phyloP scores from a whole-genome alignment of 179 eudicot genomes.

The Gypsophila paniculata region DNA sequence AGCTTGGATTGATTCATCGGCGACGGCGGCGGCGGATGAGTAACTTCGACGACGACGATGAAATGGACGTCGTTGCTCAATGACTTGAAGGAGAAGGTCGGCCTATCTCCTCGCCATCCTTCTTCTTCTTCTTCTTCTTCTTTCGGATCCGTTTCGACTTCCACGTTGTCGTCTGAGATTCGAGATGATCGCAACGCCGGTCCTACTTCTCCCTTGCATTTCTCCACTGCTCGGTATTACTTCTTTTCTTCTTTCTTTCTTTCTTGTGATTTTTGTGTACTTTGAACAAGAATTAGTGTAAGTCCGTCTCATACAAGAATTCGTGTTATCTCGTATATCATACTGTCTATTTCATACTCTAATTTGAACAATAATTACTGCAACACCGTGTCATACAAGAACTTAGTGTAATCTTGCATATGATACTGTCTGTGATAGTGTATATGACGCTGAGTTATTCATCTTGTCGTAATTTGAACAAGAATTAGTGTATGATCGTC shows the following conservation, averaged over 20 bases:
- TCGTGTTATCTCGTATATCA: no score
- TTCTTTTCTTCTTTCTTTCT: neutral
- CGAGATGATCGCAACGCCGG: slow-evolving; percentile 18
- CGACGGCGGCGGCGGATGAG: slow-evolving; percentile 25
- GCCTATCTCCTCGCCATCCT: slow-evolving; percentile 23
- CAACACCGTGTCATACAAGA: no score
- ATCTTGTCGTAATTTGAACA: no score
- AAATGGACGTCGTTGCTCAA: slow-evolving; percentile 97
- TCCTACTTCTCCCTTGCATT: slow-evolving; percentile 11
- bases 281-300: no score
- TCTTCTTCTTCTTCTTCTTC: neutral
- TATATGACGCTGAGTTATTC: no score
- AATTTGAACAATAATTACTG: no score
- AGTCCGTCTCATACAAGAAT: no score
- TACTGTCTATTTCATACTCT: no score
- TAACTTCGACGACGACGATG: slow-evolving; percentile 49
- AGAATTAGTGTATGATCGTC: no score
- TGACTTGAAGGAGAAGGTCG: slow-evolving; percentile 89
- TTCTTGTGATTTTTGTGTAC: neutral
- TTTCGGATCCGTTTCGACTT: neutral
- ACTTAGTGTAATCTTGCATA: no score
- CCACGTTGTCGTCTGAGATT: neutral
- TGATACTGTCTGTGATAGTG: no score
- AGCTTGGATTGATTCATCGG: neutral
- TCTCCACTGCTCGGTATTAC: slow-evolving; percentile 14